Conservation (phyloP, 192 early-diverging fungal genomes). For the Backusella westeae region DNA sequence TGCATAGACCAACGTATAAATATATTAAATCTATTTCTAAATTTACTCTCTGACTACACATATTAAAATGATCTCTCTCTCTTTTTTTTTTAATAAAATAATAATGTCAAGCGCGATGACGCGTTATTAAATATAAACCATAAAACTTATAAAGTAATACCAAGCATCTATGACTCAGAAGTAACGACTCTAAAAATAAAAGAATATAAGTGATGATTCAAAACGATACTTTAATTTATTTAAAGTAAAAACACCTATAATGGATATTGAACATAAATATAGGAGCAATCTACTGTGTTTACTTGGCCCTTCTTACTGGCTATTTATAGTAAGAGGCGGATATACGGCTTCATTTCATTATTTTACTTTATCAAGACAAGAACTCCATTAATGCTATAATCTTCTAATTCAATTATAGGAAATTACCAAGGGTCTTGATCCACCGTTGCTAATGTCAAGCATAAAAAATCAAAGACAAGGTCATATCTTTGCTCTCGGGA, state of each 20-base stretch:
- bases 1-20: conserved; percentile 35
- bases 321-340: neutral
- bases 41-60: neutral
- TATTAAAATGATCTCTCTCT: neutral
- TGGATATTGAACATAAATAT: neutral
- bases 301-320: neutral
- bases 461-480: too few species aligned
- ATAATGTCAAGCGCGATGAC: neutral
- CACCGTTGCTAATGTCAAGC: too few species aligned
- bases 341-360: neutral
- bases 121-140: neutral
- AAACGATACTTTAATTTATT: neutral
- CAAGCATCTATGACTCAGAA: neutral
- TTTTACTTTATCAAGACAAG: too few species aligned
- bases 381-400: too few species aligned
- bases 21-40: conserved; percentile 43
- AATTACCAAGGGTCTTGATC: too few species aligned
- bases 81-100: too few species aligned
- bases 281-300: neutral
- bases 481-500: too few species aligned
- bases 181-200: neutral
- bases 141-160: neutral
- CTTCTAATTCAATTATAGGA: too few species aligned
- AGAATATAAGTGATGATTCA: neutral
- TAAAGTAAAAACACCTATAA: neutral